These are phyloP conservation scores for Corniculantispora saksenae DNA, from an alignment of 2,329 filamentous ascomycete species.

Conservation along the genomic window DNA sequence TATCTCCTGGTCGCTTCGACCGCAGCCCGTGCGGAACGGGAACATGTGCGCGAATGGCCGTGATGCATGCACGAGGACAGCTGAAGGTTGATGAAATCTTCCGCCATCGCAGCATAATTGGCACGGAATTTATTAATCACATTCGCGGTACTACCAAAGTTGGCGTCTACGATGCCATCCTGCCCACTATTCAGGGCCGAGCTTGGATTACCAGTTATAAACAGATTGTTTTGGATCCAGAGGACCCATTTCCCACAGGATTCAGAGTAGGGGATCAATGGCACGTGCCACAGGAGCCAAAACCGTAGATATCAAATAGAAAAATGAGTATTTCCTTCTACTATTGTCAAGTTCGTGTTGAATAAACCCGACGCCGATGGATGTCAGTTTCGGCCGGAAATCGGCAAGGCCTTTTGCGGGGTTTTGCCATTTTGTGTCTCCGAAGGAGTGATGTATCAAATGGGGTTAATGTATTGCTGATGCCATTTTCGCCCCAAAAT, in stretches of 20 bases:
- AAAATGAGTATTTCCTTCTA: neutral
- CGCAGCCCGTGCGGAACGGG: slow-evolving; percentile 49
- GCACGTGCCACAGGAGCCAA: slow-evolving; percentile 10
- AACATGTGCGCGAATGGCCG: slow-evolving; percentile 44
- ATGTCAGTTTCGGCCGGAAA: neutral
- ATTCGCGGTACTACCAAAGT: slow-evolving; percentile 41
- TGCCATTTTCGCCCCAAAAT: too few species aligned
- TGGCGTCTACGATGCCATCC: slow-evolving; percentile 39
- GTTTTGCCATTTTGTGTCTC: neutral
- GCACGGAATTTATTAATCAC: slow-evolving; percentile 41
- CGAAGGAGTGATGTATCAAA: too few species aligned
- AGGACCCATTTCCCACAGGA: slow-evolving; percentile 42
- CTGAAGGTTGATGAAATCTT: slow-evolving; percentile 39
- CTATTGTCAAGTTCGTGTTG: neutral
- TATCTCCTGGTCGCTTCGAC: slow-evolving; percentile 47
- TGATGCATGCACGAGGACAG: slow-evolving; percentile 43
- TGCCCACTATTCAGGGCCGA: slow-evolving; percentile 43
- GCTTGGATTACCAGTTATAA: slow-evolving; percentile 49
- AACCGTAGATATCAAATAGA: too few species aligned
- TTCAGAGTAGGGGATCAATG: slow-evolving; percentile 18
- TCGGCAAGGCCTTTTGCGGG: neutral
- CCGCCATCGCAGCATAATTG: slow-evolving; percentile 43
- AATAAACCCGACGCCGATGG: neutral
- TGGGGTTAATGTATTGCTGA: too few species aligned
- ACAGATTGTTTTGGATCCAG: slow-evolving; percentile 43